phyloP scores from a whole-genome alignment of 1,284 basidiomycete genomes.

The Cryptococcus sp. region DNA sequence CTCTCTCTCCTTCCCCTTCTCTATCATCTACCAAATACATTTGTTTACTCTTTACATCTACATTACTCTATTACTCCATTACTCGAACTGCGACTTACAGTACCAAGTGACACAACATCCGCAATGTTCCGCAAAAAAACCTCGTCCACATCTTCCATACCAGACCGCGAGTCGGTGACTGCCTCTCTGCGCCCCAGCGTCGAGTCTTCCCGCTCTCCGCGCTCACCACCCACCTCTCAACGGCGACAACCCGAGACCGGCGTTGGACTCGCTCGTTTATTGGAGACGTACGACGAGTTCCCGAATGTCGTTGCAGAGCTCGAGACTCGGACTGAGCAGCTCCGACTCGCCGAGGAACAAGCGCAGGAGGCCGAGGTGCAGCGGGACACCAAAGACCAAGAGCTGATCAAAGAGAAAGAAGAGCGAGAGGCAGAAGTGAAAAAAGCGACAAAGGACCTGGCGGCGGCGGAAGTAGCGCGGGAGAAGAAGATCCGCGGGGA shows the following conservation, averaged over 20 bases:
- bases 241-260: not conserved
- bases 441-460: slow-evolving; percentile 14
- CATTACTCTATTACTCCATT: no score
- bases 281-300: slow-evolving; percentile 24
- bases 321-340: slow-evolving; percentile 1
- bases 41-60: no score
- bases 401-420: slow-evolving; percentile 14
- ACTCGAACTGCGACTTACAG: no score
- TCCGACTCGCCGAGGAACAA: slow-evolving; percentile 15
- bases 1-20: no score
- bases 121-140: no score
- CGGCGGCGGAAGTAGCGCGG: slow-evolving; percentile 8
- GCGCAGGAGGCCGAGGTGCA: slow-evolving; percentile 10
- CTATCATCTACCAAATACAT: no score
- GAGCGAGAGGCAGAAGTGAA: slow-evolving; percentile 12
- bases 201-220: no score
- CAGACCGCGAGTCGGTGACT: no score
- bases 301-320: slow-evolving; percentile 11
- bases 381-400: slow-evolving; percentile 1
- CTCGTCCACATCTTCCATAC: no score
- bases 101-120: no score
- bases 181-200: no score
- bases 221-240: no score
- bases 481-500: slow-evolving; percentile 26
- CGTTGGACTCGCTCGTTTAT: slow-evolving; percentile 12